Percentiles rank a stretch among this genome's conserved stretches.
These are phyloP conservation scores for Beta lomatogona DNA, from an alignment of 179 eudicot species.

Conservation along the genomic window DNA sequence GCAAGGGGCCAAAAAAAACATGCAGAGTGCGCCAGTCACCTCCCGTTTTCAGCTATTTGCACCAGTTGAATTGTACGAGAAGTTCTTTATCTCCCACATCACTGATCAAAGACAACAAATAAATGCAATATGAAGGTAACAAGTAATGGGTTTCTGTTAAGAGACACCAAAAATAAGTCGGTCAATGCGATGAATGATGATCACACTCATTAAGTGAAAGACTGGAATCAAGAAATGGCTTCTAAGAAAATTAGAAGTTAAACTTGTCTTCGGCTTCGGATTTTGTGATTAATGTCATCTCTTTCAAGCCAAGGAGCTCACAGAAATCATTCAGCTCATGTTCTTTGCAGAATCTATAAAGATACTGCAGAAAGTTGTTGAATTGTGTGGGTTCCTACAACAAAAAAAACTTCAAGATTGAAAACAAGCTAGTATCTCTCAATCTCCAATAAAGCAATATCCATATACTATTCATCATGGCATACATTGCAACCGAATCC, in stretches of 20 bases:
- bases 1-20: background rate
- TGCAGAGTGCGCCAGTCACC: background rate
- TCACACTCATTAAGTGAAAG: background rate
- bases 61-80: background rate
- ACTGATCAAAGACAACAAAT: slow-evolving; percentile 41
- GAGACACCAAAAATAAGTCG: no score
- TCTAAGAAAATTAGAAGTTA: slow-evolving; percentile 14
- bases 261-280: slow-evolving; percentile 86
- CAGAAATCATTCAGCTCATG: slow-evolving; percentile 53
- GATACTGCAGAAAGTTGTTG: slow-evolving; percentile 63
- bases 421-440: no score
- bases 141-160: background rate
- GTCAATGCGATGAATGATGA: background rate
- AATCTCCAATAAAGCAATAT: background rate
- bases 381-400: slow-evolving; percentile 78
- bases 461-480: background rate
- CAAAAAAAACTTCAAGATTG: background rate
- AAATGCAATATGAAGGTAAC: background rate
- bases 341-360: slow-evolving; percentile 55
- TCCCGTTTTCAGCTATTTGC: slow-evolving; percentile 1
- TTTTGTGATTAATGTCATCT: slow-evolving; percentile 68
- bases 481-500: slow-evolving; percentile 39
- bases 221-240: background rate
- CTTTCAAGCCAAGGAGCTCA: slow-evolving; percentile 58
- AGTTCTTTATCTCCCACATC: slow-evolving; percentile 54